Percentiles rank a stretch among this genome's conserved stretches.
phyloP scores from a whole-genome alignment of 495 filamentous ascomycete species.

The Neurospora sp. region DNA sequence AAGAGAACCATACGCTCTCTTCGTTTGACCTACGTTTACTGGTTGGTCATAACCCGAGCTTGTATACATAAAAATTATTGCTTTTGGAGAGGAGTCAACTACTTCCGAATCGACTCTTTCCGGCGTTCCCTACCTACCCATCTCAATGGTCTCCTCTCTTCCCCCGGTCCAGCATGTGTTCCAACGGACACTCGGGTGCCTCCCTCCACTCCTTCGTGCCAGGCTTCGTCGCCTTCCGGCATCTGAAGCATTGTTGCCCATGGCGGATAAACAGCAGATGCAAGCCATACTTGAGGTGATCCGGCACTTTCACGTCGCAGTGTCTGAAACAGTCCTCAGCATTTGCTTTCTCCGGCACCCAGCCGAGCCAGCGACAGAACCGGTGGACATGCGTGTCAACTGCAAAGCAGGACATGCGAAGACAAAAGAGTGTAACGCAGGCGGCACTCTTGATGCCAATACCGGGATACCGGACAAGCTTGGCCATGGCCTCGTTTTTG shows the following conservation, averaged over 20 bases:
- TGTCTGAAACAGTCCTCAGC: conserved; percentile 69
- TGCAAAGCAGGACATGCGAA: conserved; percentile 67
- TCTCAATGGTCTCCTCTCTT: conserved; percentile 2
- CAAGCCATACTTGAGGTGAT: conserved; percentile 79
- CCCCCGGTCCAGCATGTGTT: conserved; percentile 32
- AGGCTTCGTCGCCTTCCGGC: conserved; percentile 46
- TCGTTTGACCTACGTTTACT: neutral
- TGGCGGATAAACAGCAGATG: conserved; percentile 84
- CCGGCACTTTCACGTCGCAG: conserved; percentile 69
- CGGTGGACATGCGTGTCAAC: conserved; percentile 82
- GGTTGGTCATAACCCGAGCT: neutral
- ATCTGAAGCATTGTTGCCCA: conserved; percentile 71
- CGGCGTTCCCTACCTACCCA: neutral
- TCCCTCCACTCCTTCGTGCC: conserved; percentile 37
- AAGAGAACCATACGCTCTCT: neutral
- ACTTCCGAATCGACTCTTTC: neutral
- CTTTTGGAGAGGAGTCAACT: neutral
- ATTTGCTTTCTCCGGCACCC: conserved; percentile 58
- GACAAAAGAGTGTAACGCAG: conserved; percentile 74
- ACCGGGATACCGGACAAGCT: conserved; percentile 67
- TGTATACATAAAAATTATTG: neutral
- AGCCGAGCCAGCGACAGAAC: conserved; percentile 74
- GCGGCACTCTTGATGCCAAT: conserved; percentile 89
- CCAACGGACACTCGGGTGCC: conserved; percentile 33
- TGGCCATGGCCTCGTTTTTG: conserved; percentile 59